Evolutionary conservation across 2,329 filamentous ascomycete species (phyloP).

Genomic region (Parasarocladium wereldwijsianum): DNA sequence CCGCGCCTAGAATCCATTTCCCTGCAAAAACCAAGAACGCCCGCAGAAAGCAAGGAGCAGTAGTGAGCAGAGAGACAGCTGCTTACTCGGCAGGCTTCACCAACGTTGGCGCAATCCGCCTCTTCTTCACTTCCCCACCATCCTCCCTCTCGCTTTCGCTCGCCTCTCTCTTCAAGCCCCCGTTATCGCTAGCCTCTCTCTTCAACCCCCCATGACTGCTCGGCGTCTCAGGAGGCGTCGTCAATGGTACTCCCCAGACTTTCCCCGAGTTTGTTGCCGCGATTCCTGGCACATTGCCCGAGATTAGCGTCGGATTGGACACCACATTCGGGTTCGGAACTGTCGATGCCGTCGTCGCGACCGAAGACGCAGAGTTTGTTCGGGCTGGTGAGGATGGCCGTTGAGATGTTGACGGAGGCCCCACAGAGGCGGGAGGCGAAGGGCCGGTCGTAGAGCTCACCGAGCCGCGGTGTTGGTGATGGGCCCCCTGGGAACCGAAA

Average conservation of each 20-base stretch:
- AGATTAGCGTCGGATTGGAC: constrained; percentile 66
- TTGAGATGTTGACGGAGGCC: constrained; percentile 31
- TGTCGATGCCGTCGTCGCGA: constrained; percentile 45
- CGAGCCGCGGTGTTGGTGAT: constrained; percentile 43
- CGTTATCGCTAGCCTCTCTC: constrained; percentile 38
- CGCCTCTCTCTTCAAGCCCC: constrained; percentile 40
- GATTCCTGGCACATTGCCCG: constrained; percentile 63
- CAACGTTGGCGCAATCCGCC: constrained; percentile 54
- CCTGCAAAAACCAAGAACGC: no score
- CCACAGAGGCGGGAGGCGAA: constrained; percentile 37
- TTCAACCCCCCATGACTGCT: constrained; percentile 34
- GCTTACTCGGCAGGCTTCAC: no score
- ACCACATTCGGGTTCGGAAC: constrained; percentile 36
- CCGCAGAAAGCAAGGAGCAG: no score
- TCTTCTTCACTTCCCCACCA: constrained; percentile 46
- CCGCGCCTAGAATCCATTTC: no score
- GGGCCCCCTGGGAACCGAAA: constrained; percentile 28
- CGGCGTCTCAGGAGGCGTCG: constrained; percentile 84
- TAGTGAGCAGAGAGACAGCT: no score
- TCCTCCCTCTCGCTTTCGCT: constrained; percentile 40
- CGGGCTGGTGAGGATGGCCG: constrained; percentile 66
- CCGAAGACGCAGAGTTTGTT: constrained; percentile 74
- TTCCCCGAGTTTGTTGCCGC: constrained; percentile 58
- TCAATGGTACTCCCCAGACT: constrained; percentile 53
- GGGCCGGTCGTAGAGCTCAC: constrained; percentile 41